These are phyloP conservation scores for Pseudonitzschia delicatissima DNA, from an alignment of 108 stramenopile genomes.

Conservation along the genomic window DNA sequence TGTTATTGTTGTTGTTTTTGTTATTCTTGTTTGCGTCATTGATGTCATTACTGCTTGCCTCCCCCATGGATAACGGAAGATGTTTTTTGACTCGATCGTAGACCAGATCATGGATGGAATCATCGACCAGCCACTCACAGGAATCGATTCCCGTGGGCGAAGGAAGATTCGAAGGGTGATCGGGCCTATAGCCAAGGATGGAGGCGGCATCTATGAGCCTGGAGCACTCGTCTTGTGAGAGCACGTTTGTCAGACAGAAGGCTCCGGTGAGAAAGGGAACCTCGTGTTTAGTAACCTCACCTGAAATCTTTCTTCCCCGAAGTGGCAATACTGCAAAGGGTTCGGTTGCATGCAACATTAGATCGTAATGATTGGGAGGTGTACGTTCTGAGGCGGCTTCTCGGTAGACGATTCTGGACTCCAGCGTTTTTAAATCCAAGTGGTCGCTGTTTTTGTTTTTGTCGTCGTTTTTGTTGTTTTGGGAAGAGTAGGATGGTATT, in stretches of 20 bases:
- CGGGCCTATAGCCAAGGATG: constrained; percentile 40
- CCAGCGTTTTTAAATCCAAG: not conserved
- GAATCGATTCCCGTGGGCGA: constrained; percentile 36
- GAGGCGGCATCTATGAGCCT: constrained; percentile 31
- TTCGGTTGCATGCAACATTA: constrained; percentile 13
- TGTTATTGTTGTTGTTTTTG: not conserved
- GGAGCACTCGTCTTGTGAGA: constrained; percentile 41
- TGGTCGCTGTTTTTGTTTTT: not conserved
- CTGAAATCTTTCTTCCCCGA: not conserved
- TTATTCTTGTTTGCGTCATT: not conserved
- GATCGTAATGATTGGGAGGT: constrained; percentile 38
- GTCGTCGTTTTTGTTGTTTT: not conserved
- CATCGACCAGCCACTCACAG: constrained; percentile 35
- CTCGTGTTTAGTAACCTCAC: constrained; percentile 16
- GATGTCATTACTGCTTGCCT: not conserved
- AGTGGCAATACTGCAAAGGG: constrained; percentile 3
- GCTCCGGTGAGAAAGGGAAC: constrained; percentile 33
- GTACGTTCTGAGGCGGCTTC: constrained; percentile 18
- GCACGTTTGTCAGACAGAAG: constrained; percentile 41
- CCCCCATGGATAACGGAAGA: constrained; percentile 9
- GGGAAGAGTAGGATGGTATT: not conserved
- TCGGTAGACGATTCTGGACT: constrained; percentile 22
- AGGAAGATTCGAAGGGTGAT: constrained; percentile 40
- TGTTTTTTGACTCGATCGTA: constrained; percentile 18
- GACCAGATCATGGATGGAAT: constrained; percentile 14